These are phyloP conservation scores for Citrus reticulata DNA, from an alignment of 345 rosid genomes.

Conservation along the genomic window DNA sequence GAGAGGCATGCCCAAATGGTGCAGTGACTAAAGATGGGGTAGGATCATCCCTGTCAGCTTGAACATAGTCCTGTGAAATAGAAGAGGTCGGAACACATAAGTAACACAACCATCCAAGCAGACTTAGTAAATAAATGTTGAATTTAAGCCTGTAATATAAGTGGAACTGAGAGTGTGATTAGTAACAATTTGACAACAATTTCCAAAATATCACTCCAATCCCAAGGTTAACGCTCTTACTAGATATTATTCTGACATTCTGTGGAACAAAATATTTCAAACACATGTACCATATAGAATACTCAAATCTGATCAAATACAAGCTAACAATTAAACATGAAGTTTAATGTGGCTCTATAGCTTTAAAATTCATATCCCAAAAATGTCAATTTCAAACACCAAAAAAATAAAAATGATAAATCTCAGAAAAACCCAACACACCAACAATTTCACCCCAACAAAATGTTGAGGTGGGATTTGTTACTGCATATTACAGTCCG, in stretches of 20 bases:
- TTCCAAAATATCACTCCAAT: not conserved
- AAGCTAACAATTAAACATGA: not conserved
- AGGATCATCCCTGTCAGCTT: constrained; percentile 97
- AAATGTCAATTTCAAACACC: not conserved
- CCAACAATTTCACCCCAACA: not conserved
- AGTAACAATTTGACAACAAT: not conserved
- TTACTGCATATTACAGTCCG: not conserved
- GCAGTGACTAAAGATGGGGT: constrained; percentile 87
- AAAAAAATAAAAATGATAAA: not conserved
- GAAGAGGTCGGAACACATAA: not conserved
- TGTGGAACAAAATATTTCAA: not conserved
- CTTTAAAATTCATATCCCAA: not conserved
- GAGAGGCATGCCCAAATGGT: constrained; percentile 99
- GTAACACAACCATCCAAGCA: not conserved
- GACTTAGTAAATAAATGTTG: not conserved
- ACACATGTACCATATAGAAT: not conserved
- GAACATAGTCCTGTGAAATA: constrained; percentile 61
- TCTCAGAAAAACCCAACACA: not conserved
- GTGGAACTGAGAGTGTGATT: not conserved
- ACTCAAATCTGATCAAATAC: not conserved
- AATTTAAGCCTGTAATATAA: not conserved
- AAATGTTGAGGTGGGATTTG: not conserved
- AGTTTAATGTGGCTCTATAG: not conserved
- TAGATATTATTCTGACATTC: not conserved
- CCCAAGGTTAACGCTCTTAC: not conserved